phyloP scores from a whole-genome alignment of 1,284 basidiomycete species.

The Naganishia liquefaciens region DNA sequence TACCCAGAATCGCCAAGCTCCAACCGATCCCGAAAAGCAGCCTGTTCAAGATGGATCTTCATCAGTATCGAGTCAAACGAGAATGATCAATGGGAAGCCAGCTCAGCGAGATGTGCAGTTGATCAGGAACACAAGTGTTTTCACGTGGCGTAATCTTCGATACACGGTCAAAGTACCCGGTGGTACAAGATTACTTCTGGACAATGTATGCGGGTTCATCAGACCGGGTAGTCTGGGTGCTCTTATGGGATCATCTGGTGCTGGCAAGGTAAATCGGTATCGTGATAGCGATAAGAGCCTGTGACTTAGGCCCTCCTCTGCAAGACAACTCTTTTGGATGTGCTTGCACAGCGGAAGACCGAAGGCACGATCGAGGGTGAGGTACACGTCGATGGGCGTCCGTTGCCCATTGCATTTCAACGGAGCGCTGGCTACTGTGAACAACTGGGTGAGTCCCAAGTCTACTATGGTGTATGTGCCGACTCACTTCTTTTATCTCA shows the following conservation, averaged over 20 bases:
- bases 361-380: slow-evolving; percentile 51
- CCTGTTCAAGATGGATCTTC: neutral
- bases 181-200: slow-evolving; percentile 53
- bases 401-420: slow-evolving; percentile 56
- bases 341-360: slow-evolving; percentile 53
- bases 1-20: neutral
- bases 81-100: slow-evolving; percentile 13
- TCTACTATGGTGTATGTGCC: neutral
- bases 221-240: slow-evolving; percentile 58
- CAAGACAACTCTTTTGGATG: slow-evolving; percentile 55
- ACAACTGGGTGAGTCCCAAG: slow-evolving; percentile 38
- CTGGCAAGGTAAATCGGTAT: slow-evolving; percentile 39
- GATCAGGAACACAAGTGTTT: slow-evolving; percentile 35
- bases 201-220: slow-evolving; percentile 58
- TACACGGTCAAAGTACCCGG: slow-evolving; percentile 55
- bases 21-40: neutral
- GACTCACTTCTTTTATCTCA: neutral
- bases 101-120: neutral
- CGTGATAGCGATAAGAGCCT: slow-evolving; percentile 32
- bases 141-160: slow-evolving; percentile 56
- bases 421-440: slow-evolving; percentile 57
- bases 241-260: slow-evolving; percentile 55
- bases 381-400: slow-evolving; percentile 55
- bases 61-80: slow-evolving; percentile 4
- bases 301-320: slow-evolving; percentile 34